Evolutionary conservation across 2,329 filamentous ascomycete species (phyloP), one percentile per base, ranked within the genome.

Genomic region (Neofusicoccum cordaticola): DNA sequence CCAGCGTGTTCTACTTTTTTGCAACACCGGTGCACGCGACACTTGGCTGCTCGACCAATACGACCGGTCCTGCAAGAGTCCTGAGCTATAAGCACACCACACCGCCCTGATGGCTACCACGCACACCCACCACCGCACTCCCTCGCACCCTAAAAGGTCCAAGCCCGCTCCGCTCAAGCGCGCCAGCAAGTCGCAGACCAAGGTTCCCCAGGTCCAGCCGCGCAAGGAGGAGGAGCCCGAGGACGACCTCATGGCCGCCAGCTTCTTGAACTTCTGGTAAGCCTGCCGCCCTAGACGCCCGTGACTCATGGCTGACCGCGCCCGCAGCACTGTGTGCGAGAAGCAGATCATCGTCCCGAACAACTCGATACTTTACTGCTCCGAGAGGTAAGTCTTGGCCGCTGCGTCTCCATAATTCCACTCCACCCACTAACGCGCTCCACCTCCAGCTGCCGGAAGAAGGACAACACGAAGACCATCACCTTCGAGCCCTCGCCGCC

Each of bases 321-420:
- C 35, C 37, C 41, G 42, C 71, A 88, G 86, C 76, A 83, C 86
- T 67, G 87, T 84, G 71, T 89, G 86, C 75, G 86, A 89, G 74
- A 87, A 83, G 74, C 86, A 88, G 77, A 88, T 89, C 70, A 82
- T 85, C 62, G 82, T 84, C 37, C 86, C 86, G 15, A 83, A 83
- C 73, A 85, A 85, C 71, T 81, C 81, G 15, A 80, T 87, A 45
- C 79, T 89, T 50, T 89, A 89, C 73, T 89, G 86, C 78, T 88
- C 85, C 60, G 85, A 88, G 79, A 83, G 83, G 86, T 88, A 81
- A 72, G 80, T 52, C 31, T 17, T 19, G 41, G 37, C 42, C 19
- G 13, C 52, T 13, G 3, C 15, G 12, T 52, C 48, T 50, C 17
- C 39, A 50, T 50, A 52, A 70, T 9, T n/a, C 31, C 39, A 17